Conservation (phyloP, 1,139 yeast genomes). For the Suhomyces bokatorum region DNA sequence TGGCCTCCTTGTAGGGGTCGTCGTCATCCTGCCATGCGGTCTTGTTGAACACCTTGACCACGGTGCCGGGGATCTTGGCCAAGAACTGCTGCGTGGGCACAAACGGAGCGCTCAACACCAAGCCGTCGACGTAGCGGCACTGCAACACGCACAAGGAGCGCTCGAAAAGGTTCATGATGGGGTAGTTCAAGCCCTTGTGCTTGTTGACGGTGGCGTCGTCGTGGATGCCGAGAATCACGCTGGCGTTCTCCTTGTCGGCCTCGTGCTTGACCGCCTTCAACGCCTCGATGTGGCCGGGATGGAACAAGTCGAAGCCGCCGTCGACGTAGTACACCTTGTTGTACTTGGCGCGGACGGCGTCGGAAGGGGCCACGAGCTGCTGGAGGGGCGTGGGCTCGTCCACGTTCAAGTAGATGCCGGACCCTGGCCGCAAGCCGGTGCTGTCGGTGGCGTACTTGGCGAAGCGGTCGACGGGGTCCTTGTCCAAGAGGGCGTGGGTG, state of each 20-base stretch:
- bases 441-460: conserved; percentile 62
- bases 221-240: conserved; percentile 69
- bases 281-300: conserved; percentile 87
- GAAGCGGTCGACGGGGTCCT: conserved; percentile 40
- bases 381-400: conserved; percentile 23
- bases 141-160: conserved; percentile 85
- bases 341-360: conserved; percentile 27
- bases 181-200: conserved; percentile 67
- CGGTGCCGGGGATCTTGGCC: conserved; percentile 35
- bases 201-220: conserved; percentile 60
- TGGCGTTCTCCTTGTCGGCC: conserved; percentile 38
- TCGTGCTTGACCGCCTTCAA: conserved; percentile 46
- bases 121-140: conserved; percentile 80
- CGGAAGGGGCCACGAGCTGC: conserved; percentile 40
- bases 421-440: conserved; percentile 61
- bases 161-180: conserved; percentile 86
- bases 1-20: conserved; percentile 46
- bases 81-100: conserved; percentile 46
- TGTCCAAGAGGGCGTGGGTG: conserved; percentile 34
- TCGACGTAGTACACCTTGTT: conserved; percentile 57
- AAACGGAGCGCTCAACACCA: conserved; percentile 69
- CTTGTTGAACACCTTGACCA: conserved; percentile 61
- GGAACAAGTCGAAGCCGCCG: conserved; percentile 90
- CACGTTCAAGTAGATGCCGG: conserved; percentile 56
- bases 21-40: conserved; percentile 44